phyloP scores from a whole-genome alignment of 352 stramenopile genomes.

The Phytophthora chlamydospora region DNA sequence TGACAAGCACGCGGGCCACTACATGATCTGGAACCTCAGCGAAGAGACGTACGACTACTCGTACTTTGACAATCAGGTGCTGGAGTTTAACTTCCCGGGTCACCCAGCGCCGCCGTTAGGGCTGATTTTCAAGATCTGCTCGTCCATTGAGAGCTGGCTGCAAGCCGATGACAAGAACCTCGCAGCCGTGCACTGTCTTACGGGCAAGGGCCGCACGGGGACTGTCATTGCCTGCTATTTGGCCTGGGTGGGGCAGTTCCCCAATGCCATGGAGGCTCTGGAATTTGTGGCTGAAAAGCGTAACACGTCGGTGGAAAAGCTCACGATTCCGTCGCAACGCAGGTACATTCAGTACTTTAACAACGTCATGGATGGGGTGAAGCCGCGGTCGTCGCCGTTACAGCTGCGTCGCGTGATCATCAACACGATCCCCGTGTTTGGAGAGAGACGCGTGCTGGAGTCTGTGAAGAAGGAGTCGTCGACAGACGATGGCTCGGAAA shows the following conservation, averaged over 20 bases:
- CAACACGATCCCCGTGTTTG: conserved; percentile 93
- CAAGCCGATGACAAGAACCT: conserved; percentile 96
- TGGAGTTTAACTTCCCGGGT: conserved; percentile 98
- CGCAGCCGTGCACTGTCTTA: conserved; percentile 97
- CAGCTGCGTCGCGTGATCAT: conserved; percentile 97
- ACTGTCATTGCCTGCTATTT: conserved; percentile 97
- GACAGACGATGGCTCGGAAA: conserved; percentile 33
- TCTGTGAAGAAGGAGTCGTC: conserved; percentile 48
- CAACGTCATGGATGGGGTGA: conserved; percentile 97
- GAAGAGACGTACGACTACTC: conserved; percentile 97
- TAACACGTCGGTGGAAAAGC: conserved; percentile 86
- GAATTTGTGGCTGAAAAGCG: conserved; percentile 93
- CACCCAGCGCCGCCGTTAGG: conserved; percentile 96
- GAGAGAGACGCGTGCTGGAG: conserved; percentile 64
- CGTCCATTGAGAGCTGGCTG: conserved; percentile 97
- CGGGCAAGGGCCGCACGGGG: conserved; percentile 94
- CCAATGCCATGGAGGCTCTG: conserved; percentile 93
- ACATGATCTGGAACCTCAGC: conserved; percentile 99
- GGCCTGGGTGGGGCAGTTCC: conserved; percentile 93
- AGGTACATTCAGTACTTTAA: conserved; percentile 98
- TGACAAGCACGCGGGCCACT: conserved; percentile 93
- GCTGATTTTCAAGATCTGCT: conserved; percentile 97
- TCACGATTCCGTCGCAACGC: conserved; percentile 97
- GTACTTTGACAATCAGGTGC: conserved; percentile 95
- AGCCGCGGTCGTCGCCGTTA: conserved; percentile 93